Evolutionary conservation across 2,329 filamentous ascomycete genomes (phyloP), one percentile per base, ranked within the genome.

Genomic region (Pseudogymnoascus sp.): DNA sequence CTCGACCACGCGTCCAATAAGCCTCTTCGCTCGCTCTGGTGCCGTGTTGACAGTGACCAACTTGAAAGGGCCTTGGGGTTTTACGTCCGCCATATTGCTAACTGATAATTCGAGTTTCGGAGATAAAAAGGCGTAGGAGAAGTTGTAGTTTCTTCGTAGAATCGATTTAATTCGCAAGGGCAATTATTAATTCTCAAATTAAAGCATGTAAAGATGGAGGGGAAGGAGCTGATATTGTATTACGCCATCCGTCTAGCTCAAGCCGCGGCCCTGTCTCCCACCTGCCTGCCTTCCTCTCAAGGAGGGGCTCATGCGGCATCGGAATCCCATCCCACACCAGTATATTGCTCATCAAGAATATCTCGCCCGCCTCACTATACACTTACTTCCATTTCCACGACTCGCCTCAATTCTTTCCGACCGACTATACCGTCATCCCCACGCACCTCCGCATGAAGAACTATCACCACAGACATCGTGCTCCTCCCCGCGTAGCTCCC

Each of bases 21-120:
- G 74, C 6, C 77, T 75, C 74, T 84, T 83, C 35, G 86, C 87
- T 63, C 86, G 79, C 66, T 87, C 86, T 0, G 86, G 86, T 1
- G 82, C 84, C 1, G 82, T 88, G 75, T 89, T 89, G 67, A 89
- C 85, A 1, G 85, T 89, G 31, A 88, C 81, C 11, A 89, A 80
- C 68, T 78, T 82, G 75, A 80, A 89, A 2, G 84, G 84, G 16
- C 84, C 84, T 67, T 80, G 78, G 13, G 80, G 76, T 63, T 72
- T 42, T 66, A 70, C 72, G 74, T 31, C 31, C 2, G 56, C 33
- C 31, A 60, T 37, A n/a, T 60, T 38, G 6, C 2, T 24, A 60
- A 38, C 1, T 60, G 31, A 24, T 60, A 60, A 53, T 50, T 29
- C 44, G 7, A 29, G 19, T 8, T n/a, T 6, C 3, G 44, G 42